Evolutionary conservation across 768 basidiomycete genomes (phyloP).

Genomic region (Thelephora aurantiotincta): DNA sequence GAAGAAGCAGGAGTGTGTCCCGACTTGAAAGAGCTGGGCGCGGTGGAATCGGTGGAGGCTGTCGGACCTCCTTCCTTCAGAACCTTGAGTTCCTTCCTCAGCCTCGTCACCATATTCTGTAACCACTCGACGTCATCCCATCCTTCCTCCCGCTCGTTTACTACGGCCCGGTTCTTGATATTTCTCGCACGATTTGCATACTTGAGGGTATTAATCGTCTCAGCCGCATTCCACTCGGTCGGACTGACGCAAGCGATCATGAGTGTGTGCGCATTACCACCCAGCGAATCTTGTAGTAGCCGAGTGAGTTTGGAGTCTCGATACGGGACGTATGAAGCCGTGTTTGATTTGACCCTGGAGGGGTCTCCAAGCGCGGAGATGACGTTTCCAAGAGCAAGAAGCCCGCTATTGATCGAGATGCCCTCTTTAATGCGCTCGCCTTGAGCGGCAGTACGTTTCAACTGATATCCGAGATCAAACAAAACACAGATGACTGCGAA

Average conservation of each 20-base stretch:
- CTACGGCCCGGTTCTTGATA: constrained; percentile 87
- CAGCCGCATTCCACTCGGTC: constrained; percentile 87
- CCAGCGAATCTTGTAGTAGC: constrained; percentile 89
- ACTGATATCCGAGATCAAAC: constrained; percentile 25
- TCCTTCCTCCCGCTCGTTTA: constrained; percentile 92
- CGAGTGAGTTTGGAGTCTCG: constrained; percentile 98
- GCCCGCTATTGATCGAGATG: constrained; percentile 96
- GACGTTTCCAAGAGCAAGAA: constrained; percentile 93
- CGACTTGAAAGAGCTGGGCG: neutral
- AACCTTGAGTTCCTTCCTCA: constrained; percentile 53
- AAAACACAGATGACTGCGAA: neutral
- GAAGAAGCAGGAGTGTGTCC: constrained; percentile 7
- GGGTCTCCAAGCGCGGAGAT: constrained; percentile 97
- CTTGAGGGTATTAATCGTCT: constrained; percentile 91
- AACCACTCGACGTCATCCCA: constrained; percentile 99
- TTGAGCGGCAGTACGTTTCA: constrained; percentile 91
- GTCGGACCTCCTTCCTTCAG: constrained; percentile 47
- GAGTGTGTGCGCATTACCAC: constrained; percentile 93
- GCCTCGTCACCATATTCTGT: constrained; percentile 69
- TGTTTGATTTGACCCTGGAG: constrained; percentile 68
- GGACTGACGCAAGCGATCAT: constrained; percentile 99
- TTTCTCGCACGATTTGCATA: constrained; percentile 96
- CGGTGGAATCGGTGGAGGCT: constrained; percentile 12
- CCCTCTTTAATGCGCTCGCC: constrained; percentile 98
- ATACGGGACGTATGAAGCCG: constrained; percentile 86